A percentile compares a stretch with the other conserved stretches of the same genome.
Conservation (phyloP, 805 yeast species). For the Yamadazyma takamatsuzukensis region DNA sequence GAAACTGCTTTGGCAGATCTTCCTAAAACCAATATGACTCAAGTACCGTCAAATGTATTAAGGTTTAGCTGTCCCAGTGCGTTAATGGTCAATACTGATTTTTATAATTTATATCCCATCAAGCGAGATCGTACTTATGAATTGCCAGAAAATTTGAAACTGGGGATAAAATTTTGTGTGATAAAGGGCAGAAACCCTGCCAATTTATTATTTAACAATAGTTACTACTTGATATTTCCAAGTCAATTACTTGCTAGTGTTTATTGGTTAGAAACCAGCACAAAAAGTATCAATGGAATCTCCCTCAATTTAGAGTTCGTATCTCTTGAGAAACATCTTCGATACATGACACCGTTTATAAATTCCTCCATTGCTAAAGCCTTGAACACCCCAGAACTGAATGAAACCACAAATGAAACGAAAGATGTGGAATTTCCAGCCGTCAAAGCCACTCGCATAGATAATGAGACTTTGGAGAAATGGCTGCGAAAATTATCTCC, state of each 20-base stretch:
- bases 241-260: slow-evolving; percentile 46
- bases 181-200: slow-evolving; percentile 48
- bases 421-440: too few species aligned
- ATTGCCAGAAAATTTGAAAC: slow-evolving; percentile 16
- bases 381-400: too few species aligned
- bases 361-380: too few species aligned
- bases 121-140: slow-evolving; percentile 26
- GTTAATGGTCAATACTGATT: slow-evolving; percentile 35
- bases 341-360: slow-evolving; percentile 6
- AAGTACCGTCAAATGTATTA: slow-evolving; percentile 27
- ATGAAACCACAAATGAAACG: too few species aligned
- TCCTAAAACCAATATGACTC: slow-evolving; percentile 6
- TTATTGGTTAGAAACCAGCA: slow-evolving; percentile 48
- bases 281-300: slow-evolving; percentile 49
- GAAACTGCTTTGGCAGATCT: slow-evolving; percentile 22
- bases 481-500: too few species aligned
- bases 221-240: slow-evolving; percentile 53
- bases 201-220: slow-evolving; percentile 41
- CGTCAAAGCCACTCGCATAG: too few species aligned
- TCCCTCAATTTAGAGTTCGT: slow-evolving; percentile 46
- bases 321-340: slow-evolving; percentile 4
- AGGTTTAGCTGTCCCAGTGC: slow-evolving; percentile 36
- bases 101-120: slow-evolving; percentile 35
- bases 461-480: too few species aligned
- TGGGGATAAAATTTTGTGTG: slow-evolving; percentile 34